phyloP scores from a whole-genome alignment of 1,284 basidiomycete species.

The Gomphus sp. region DNA sequence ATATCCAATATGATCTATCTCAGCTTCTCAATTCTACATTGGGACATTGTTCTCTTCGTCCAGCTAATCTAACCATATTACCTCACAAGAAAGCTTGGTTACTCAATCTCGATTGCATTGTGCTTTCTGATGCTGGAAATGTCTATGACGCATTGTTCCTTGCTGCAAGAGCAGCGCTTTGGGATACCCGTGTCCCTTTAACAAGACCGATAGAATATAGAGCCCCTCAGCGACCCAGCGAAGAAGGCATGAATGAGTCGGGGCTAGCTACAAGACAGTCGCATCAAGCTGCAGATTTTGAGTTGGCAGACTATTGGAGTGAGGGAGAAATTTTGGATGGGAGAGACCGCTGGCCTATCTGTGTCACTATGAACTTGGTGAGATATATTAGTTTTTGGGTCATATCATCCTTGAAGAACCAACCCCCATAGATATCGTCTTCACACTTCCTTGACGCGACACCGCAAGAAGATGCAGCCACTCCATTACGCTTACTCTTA shows the following conservation, averaged over 20 bases:
- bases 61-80: slow-evolving; percentile 53
- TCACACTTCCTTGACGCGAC: slow-evolving; percentile 64
- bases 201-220: slow-evolving; percentile 60
- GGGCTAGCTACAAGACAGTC: slow-evolving; percentile 46
- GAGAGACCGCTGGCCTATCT: slow-evolving; percentile 59
- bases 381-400: slow-evolving; percentile 18
- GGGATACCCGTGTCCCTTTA: slow-evolving; percentile 70
- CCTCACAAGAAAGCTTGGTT: slow-evolving; percentile 60
- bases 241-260: slow-evolving; percentile 23
- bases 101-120: slow-evolving; percentile 56
- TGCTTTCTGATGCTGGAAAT: slow-evolving; percentile 66
- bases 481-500: slow-evolving; percentile 45
- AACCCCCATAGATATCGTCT: slow-evolving; percentile 33
- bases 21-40: slow-evolving; percentile 48
- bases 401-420: not conserved
- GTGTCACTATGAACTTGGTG: slow-evolving; percentile 68
- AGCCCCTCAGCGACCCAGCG: not conserved
- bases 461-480: slow-evolving; percentile 47
- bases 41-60: slow-evolving; percentile 51
- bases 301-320: slow-evolving; percentile 77
- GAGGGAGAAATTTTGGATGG: slow-evolving; percentile 58
- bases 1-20: slow-evolving; percentile 61
- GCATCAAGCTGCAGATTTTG: slow-evolving; percentile 58
- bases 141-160: slow-evolving; percentile 68
- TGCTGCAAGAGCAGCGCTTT: slow-evolving; percentile 64